A percentile compares a stretch with the other conserved stretches of the same genome.
phyloP scores from a whole-genome alignment of 495 filamentous ascomycete genomes.

The Podospora tetraspora region DNA sequence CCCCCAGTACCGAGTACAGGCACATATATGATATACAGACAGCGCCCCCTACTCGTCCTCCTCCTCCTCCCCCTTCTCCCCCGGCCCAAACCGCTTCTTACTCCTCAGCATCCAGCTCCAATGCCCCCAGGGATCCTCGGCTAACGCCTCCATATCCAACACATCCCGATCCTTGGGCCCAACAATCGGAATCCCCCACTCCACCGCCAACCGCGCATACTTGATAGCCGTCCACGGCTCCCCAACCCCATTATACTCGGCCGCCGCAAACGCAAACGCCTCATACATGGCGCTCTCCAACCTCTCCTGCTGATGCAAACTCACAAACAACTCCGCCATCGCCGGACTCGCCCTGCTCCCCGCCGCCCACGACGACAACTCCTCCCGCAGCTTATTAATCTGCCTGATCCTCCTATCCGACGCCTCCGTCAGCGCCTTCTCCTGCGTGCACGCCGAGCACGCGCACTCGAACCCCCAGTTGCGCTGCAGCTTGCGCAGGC shows the following conservation, averaged over 20 bases:
- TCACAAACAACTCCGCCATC: conserved; percentile 36
- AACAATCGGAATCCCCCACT: conserved; percentile 33
- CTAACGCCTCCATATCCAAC: conserved; percentile 29
- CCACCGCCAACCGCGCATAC: conserved; percentile 32
- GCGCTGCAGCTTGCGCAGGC: conserved; percentile 24
- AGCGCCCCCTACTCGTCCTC: conserved; percentile 8
- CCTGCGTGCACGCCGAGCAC: conserved; percentile 31
- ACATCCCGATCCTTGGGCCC: conserved; percentile 29
- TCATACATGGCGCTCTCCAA: conserved; percentile 33
- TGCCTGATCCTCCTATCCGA: conserved; percentile 31
- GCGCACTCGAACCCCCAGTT: conserved; percentile 41
- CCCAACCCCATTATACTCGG: conserved; percentile 36
- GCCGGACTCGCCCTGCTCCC: conserved; percentile 23
- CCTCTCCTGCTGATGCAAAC: conserved; percentile 35
- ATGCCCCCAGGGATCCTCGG: conserved; percentile 29
- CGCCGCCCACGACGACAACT: conserved; percentile 25
- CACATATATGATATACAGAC: background rate
- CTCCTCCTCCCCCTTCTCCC: conserved; percentile 18
- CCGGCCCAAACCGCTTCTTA: conserved; percentile 16
- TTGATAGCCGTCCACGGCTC: conserved; percentile 34
- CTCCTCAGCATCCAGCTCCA: conserved; percentile 32
- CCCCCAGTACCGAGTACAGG: background rate
- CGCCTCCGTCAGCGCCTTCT: conserved; percentile 18
- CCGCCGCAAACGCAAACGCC: conserved; percentile 35
- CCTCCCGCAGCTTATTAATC: conserved; percentile 27